Conservation (phyloP, 306 rosid genomes). For the Canavalia ensiformis region DNA sequence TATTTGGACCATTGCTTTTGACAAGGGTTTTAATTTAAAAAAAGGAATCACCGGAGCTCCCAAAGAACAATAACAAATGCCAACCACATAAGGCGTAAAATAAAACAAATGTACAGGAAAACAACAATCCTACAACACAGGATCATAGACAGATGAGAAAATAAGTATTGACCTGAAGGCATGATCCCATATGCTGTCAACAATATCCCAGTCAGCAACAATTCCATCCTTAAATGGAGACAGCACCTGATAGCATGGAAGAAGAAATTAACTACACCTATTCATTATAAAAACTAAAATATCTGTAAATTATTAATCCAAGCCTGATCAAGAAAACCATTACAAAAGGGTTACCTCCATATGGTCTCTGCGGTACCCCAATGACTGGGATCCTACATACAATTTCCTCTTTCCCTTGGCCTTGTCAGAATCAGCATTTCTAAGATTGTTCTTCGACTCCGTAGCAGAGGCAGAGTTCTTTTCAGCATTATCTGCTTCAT, state of each 20-base stretch:
- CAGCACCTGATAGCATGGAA: conserved; percentile 67
- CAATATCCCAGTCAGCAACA: conserved; percentile 97
- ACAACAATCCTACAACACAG: not conserved
- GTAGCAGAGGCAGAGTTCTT: conserved; percentile 70
- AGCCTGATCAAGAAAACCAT: conserved; percentile 14
- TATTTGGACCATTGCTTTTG: conserved; percentile 9
- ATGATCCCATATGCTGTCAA: conserved; percentile 97
- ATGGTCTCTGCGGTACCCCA: conserved; percentile 91
- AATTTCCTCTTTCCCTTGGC: conserved; percentile 82
- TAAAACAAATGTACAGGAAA: conserved; percentile 23
- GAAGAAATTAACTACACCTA: conserved; percentile 4
- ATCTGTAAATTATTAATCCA: not conserved
- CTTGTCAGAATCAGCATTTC: conserved; percentile 76
- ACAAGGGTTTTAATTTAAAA: conserved; percentile 1
- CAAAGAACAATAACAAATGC: not conserved
- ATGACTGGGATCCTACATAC: conserved; percentile 88
- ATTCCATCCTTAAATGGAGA: conserved; percentile 89
- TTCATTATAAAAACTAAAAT: not conserved
- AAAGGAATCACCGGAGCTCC: not conserved
- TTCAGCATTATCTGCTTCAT: conserved; percentile 72
- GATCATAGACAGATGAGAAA: conserved; percentile 17
- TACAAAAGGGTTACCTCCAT: conserved; percentile 78
- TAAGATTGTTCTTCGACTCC: conserved; percentile 65
- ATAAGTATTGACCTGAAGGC: conserved; percentile 78
- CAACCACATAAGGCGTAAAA: conserved; percentile 11